Percentiles rank a stretch among this genome's conserved stretches.
These are phyloP conservation scores for Cytospora leucostoma DNA, from an alignment of 2,329 filamentous ascomycete species.

Conservation along the genomic window DNA sequence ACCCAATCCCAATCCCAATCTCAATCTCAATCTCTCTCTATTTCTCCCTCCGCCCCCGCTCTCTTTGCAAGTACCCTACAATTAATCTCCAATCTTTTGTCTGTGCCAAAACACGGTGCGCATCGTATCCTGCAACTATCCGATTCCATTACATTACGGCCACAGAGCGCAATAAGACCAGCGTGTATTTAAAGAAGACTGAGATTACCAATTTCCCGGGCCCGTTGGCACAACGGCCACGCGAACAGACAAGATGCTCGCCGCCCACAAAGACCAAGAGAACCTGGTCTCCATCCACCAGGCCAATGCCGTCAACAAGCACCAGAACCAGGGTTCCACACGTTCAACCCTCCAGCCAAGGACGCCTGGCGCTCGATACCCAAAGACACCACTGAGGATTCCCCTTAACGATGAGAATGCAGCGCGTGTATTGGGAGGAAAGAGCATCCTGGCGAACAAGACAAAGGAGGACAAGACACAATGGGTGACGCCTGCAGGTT, in stretches of 20 bases:
- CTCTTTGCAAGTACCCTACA: not conserved
- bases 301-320: conserved; percentile 69
- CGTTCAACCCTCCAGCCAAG: conserved; percentile 60
- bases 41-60: no score
- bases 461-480: conserved; percentile 24
- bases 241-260: conserved; percentile 62
- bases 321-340: conserved; percentile 39
- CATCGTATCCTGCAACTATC: conserved; percentile 12
- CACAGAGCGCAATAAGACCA: conserved; percentile 21
- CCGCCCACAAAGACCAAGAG: conserved; percentile 76
- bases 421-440: conserved; percentile 53
- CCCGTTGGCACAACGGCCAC: not conserved
- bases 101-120: conserved; percentile 10
- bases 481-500: conserved; percentile 76
- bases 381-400: conserved; percentile 81
- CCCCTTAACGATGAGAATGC: conserved; percentile 85
- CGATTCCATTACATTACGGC: conserved; percentile 14
- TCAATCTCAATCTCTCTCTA: no score
- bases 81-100: not conserved
- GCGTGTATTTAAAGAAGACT: conserved; percentile 24
- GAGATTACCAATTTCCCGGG: conserved; percentile 25
- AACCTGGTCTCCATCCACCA: conserved; percentile 80
- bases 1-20: no score
- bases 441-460: conserved; percentile 49
- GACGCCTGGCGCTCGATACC: conserved; percentile 73